A percentile compares a stretch with the other conserved stretches of the same genome.
Conservation (phyloP, 2,329 filamentous ascomycete species). For the Coniochaeta pulveracea region DNA sequence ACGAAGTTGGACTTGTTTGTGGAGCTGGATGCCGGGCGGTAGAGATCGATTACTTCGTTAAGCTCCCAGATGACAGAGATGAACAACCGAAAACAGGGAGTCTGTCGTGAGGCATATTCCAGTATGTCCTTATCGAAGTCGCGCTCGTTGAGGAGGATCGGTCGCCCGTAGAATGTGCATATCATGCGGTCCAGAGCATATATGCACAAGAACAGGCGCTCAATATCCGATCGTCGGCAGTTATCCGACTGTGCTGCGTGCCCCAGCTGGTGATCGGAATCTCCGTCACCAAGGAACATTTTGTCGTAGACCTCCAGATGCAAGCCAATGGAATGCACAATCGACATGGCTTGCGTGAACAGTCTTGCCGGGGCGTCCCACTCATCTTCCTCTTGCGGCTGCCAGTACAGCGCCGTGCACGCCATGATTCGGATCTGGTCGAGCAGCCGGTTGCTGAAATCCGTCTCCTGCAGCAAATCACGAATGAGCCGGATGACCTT, state of each 20-base stretch:
- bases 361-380: slow-evolving; percentile 1
- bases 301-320: slow-evolving; percentile 4
- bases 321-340: slow-evolving; percentile 1
- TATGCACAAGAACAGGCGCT: slow-evolving; percentile 12
- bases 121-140: slow-evolving; percentile 45
- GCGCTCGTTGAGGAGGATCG: slow-evolving; percentile 47
- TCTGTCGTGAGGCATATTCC: slow-evolving; percentile 35
- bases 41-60: slow-evolving; percentile 48
- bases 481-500: not conserved
- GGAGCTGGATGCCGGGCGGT: slow-evolving; percentile 40
- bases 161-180: slow-evolving; percentile 47
- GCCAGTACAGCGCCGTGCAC: slow-evolving; percentile 3
- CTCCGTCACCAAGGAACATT: not conserved
- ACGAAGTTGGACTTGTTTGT: slow-evolving; percentile 33
- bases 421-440: slow-evolving; percentile 1
- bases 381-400: slow-evolving; percentile 1
- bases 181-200: slow-evolving; percentile 46
- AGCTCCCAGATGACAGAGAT: slow-evolving; percentile 42
- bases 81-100: slow-evolving; percentile 45
- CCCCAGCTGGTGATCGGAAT: not conserved
- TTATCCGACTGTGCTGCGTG: not conserved
- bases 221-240: slow-evolving; percentile 2
- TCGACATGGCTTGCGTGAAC: slow-evolving; percentile 1
- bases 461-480: slow-evolving; percentile 1
- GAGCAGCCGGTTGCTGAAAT: slow-evolving; percentile 3